Evolutionary conservation across 1,284 basidiomycete genomes (phyloP).

Genomic region (Cutaneotrichosporon spelunceum): DNA sequence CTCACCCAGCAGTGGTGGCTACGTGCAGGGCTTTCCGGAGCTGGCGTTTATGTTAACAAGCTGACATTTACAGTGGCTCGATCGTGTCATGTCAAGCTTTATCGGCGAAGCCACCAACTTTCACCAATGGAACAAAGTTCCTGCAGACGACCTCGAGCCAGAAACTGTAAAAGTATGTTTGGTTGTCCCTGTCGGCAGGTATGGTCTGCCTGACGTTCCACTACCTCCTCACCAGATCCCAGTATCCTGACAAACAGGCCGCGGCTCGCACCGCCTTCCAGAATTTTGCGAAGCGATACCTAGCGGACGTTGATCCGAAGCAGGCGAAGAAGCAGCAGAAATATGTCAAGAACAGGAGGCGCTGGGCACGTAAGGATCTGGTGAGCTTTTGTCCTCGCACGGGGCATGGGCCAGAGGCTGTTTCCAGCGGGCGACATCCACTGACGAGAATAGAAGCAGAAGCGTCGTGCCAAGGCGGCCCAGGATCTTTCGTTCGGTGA

Average conservation of each 20-base stretch:
- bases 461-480: constrained; percentile 41
- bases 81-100: constrained; percentile 21
- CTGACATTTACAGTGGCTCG: constrained; percentile 25
- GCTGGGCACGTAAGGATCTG: constrained; percentile 52
- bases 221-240: not conserved
- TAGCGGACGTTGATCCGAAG: constrained; percentile 38
- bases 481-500: constrained; percentile 29
- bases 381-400: constrained; percentile 33
- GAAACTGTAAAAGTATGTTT: constrained; percentile 25
- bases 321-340: constrained; percentile 36
- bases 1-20: not conserved
- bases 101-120: constrained; percentile 22
- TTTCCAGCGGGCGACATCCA: not conserved
- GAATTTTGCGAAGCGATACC: constrained; percentile 46
- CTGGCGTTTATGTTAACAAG: not conserved
- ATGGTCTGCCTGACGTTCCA: not conserved
- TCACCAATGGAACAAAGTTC: constrained; percentile 22
- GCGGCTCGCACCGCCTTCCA: constrained; percentile 42
- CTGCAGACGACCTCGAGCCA: constrained; percentile 25
- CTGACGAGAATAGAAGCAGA: constrained; percentile 43
- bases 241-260: constrained; percentile 17
- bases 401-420: not conserved
- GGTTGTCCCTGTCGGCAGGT: not conserved
- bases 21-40: not conserved
- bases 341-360: constrained; percentile 44